phyloP scores from a whole-genome alignment of 352 stramenopile species.

The Hyaloperonospora arabidopsidis region DNA sequence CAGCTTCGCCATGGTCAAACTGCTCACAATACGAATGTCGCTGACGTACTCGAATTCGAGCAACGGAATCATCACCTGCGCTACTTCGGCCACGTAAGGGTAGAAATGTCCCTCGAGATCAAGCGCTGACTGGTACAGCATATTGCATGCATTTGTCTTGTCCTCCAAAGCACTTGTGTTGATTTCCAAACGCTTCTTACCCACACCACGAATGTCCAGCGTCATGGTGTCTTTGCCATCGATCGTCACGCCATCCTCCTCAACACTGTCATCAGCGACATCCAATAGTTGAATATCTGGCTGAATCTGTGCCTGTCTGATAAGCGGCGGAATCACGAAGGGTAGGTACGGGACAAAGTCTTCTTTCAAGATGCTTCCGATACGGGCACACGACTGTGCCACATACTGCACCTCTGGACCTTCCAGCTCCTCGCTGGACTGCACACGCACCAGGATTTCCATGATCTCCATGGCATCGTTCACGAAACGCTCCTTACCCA shows the following conservation, averaged over 20 bases:
- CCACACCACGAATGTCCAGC: conserved; percentile 66
- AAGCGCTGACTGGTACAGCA: conserved; percentile 82
- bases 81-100: conserved; percentile 71
- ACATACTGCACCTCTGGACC: conserved; percentile 81
- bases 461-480: conserved; percentile 79
- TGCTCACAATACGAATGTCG: conserved; percentile 74
- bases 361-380: conserved; percentile 78
- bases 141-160: conserved; percentile 84
- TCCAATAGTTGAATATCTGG: conserved; percentile 76
- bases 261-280: conserved; percentile 44
- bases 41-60: conserved; percentile 82
- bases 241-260: conserved; percentile 48
- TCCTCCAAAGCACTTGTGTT: conserved; percentile 82
- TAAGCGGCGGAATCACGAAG: conserved; percentile 72
- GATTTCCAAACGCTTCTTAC: conserved; percentile 81
- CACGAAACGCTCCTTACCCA: conserved; percentile 79
- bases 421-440: conserved; percentile 61
- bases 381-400: conserved; percentile 79
- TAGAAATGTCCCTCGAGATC: conserved; percentile 80
- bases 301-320: conserved; percentile 75
- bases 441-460: conserved; percentile 76
- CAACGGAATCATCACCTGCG: conserved; percentile 66
- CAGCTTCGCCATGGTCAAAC: conserved; percentile 67
- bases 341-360: conserved; percentile 84
- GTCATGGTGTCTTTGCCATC: conserved; percentile 69